Evolutionary conservation across 2,329 filamentous ascomycete species (phyloP), one percentile per base, ranked within the genome.

Genomic region (Ophiostoma perfectum): DNA sequence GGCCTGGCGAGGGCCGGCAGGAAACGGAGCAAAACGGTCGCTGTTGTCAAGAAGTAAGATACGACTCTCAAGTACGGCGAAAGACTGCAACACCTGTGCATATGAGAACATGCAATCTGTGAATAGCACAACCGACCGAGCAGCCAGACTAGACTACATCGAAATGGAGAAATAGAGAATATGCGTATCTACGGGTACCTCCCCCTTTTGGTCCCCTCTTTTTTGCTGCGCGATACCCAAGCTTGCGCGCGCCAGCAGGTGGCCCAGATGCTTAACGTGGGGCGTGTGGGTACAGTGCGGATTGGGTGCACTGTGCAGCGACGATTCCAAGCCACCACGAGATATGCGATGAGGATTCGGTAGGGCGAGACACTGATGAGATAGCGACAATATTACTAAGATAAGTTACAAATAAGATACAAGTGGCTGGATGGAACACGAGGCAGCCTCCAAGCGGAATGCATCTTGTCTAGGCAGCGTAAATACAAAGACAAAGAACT

Each of bases 191-290:
- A 42, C 60, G 60, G 60, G 38, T 27, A 62, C 58, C 58, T 62
- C 60, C 60, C 60, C 60, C 60, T 63, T 63, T 63, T 63, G 60
- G 39, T 63, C 60, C 60, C 60, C 39, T 42, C 39, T 63, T 63
- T 60, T 63, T 63, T 63, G 60, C 60, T 63, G 60, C 60, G 60
- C 42, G 60, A 63, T 63, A 63, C 60, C 36, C 55, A 60, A 63
- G 60, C 38, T 42, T 63, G 38, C 39, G 60, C 60, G 60, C 60
- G 60, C 60, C 60, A 63, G 60, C 60, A 63, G 60, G 39, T 63
- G 60, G 60, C 60, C 58, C 60, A 63, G 60, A 63, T 42, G 60
- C 60, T 62, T 16, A 42, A 41, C 39, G 39, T 63, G 60, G 60
- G 60, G 60, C 60, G 60, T 42, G 60, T 63, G 60, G 60, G 39